Conservation (phyloP, 2,329 filamentous ascomycete species). For the Venturia pyrina region DNA sequence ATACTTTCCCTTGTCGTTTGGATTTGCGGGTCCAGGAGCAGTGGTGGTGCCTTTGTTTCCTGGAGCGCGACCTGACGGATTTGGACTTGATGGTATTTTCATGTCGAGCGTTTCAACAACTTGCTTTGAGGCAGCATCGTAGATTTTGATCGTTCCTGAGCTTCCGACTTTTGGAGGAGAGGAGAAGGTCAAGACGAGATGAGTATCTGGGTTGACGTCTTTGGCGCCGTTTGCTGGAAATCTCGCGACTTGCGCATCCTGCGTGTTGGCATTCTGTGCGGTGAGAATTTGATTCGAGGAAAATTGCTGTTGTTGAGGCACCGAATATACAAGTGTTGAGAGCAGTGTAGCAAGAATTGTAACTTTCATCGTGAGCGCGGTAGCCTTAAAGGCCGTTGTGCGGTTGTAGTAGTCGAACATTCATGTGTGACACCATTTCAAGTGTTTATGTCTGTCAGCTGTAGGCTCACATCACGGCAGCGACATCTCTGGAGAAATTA, state of each 20-base stretch:
- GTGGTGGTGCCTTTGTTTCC: conserved; percentile 8
- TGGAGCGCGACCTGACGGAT: conserved; percentile 9
- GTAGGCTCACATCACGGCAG: neutral
- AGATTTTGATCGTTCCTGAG: conserved; percentile 12
- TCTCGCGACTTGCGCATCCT: neutral
- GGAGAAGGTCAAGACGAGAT: conserved; percentile 12
- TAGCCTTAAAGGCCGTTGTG: neutral
- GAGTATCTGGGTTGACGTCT: conserved; percentile 14
- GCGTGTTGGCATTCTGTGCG: neutral
- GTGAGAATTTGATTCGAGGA: neutral
- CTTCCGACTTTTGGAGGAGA: conserved; percentile 10
- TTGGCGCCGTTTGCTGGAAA: conserved; percentile 11
- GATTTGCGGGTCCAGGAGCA: conserved; percentile 2
- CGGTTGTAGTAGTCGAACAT: neutral
- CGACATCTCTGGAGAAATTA: neutral
- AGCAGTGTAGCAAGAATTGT: neutral
- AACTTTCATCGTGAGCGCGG: neutral
- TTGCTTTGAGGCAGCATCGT: conserved; percentile 10
- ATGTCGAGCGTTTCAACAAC: conserved; percentile 14
- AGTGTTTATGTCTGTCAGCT: neutral
- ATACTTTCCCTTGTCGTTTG: conserved; percentile 11
- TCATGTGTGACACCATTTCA: neutral
- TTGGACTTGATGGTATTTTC: conserved; percentile 10
- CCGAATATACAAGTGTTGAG: no score
- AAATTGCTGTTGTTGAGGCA: neutral